Conservation (phyloP, 345 rosid genomes). For the Microthlaspi erraticum region DNA sequence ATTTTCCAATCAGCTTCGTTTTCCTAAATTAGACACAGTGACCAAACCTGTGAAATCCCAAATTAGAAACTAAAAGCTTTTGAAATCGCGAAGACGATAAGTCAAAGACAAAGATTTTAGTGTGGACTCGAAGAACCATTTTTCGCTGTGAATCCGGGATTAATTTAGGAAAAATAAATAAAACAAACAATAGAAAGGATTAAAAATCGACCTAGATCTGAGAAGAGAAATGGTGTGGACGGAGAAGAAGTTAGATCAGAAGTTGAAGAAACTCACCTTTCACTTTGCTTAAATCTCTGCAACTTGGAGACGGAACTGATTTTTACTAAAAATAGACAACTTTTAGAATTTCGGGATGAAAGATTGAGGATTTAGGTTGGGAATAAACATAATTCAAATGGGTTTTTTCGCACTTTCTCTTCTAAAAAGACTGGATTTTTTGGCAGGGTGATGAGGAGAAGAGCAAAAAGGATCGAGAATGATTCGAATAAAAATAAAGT, state of each 20-base stretch:
- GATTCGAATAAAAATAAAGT: constrained; percentile 46
- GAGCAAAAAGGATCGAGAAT: constrained; percentile 42
- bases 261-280: constrained; percentile 36
- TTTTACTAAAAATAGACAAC: constrained; percentile 43
- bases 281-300: constrained; percentile 39
- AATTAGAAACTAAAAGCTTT: constrained; percentile 16
- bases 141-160: not conserved
- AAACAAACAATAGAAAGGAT: not conserved
- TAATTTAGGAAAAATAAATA: not conserved
- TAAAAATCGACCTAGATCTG: constrained; percentile 38
- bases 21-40: constrained; percentile 14
- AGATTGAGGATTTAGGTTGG: constrained; percentile 40
- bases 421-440: constrained; percentile 38
- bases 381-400: constrained; percentile 35
- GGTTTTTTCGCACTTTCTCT: constrained; percentile 25
- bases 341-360: constrained; percentile 31
- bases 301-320: constrained; percentile 29
- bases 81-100: constrained; percentile 6
- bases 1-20: constrained; percentile 15
- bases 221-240: constrained; percentile 4
- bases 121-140: not conserved
- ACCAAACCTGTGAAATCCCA: constrained; percentile 11
- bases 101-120: constrained; percentile 26
- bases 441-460: constrained; percentile 33
- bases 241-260: constrained; percentile 36